A percentile compares a stretch with the other conserved stretches of the same genome.
Evolutionary conservation across 768 basidiomycete species (phyloP).

Genomic region (Tricholoma flavovirens): DNA sequence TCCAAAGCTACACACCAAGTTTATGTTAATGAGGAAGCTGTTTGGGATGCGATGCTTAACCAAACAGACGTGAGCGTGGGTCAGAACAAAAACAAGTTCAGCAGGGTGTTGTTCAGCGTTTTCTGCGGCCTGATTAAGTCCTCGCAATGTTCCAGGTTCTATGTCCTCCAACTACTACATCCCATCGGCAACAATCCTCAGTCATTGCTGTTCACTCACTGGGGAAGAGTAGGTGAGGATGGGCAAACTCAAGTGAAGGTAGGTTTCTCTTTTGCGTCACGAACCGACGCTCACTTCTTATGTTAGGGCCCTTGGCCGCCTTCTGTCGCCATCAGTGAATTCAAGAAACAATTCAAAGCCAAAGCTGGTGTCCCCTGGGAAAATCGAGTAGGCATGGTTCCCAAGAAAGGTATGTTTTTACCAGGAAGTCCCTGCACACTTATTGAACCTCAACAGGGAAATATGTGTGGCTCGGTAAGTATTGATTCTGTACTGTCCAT

Average conservation of each 20-base stretch:
- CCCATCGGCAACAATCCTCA: constrained; percentile 32
- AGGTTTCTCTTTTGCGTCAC: neutral
- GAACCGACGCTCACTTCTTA: constrained; percentile 1
- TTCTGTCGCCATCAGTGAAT: constrained; percentile 37
- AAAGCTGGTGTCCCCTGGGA: constrained; percentile 51
- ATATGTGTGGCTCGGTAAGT: constrained; percentile 51
- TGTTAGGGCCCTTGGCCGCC: constrained; percentile 43
- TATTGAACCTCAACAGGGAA: constrained; percentile 36
- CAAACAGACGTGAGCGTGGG: constrained; percentile 47
- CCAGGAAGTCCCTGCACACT: neutral
- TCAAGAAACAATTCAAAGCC: constrained; percentile 55
- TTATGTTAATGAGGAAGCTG: constrained; percentile 30
- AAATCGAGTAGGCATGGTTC: constrained; percentile 41
- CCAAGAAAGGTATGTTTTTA: constrained; percentile 37
- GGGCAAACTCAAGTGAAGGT: constrained; percentile 49
- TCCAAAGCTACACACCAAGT: constrained; percentile 47
- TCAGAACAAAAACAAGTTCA: constrained; percentile 53
- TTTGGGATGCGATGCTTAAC: constrained; percentile 61
- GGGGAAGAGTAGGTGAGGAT: constrained; percentile 58
- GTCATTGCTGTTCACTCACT: constrained; percentile 44
- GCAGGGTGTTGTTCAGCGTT: neutral
- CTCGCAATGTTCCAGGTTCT: constrained; percentile 35
- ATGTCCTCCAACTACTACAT: constrained; percentile 53
- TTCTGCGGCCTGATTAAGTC: neutral
- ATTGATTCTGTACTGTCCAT: neutral